Evolutionary conservation across 148 eudicot species (phyloP).

Genomic region (Vaccinium darrowii): DNA sequence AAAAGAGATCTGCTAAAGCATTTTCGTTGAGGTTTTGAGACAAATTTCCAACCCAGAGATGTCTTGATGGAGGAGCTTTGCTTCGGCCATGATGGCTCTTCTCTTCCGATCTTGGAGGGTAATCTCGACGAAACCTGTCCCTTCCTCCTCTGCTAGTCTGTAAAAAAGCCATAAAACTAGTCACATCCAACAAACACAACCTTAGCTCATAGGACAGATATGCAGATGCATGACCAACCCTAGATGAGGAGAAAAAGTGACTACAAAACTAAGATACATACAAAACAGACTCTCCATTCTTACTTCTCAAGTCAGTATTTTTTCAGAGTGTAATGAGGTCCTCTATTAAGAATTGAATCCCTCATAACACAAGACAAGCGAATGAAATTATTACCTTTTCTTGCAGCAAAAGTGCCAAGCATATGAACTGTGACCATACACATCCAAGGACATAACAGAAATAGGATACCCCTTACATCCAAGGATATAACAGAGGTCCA

Average conservation of each 20-base stretch:
- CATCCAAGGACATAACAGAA: not conserved
- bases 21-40: conserved; percentile 39
- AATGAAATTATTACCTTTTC: not conserved
- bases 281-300: not conserved
- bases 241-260: not conserved
- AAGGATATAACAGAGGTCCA: not conserved
- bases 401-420: not conserved
- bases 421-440: not conserved
- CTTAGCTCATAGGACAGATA: not conserved
- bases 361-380: not conserved
- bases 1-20: conserved; percentile 39
- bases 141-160: conserved; percentile 63
- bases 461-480: not conserved
- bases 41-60: conserved; percentile 82
- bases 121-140: conserved; percentile 52
- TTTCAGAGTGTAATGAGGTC: not conserved
- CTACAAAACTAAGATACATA: not conserved
- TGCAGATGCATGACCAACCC: not conserved
- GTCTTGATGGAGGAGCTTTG: conserved; percentile 68
- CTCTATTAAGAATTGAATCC: not conserved
- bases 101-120: conserved; percentile 50
- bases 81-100: conserved; percentile 43
- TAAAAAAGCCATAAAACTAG: conserved; percentile 13
- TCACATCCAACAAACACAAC: conserved; percentile 5
- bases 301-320: not conserved